Conservation (phyloP, 2,329 filamentous ascomycete genomes). For the Penicillium capsulatum region DNA sequence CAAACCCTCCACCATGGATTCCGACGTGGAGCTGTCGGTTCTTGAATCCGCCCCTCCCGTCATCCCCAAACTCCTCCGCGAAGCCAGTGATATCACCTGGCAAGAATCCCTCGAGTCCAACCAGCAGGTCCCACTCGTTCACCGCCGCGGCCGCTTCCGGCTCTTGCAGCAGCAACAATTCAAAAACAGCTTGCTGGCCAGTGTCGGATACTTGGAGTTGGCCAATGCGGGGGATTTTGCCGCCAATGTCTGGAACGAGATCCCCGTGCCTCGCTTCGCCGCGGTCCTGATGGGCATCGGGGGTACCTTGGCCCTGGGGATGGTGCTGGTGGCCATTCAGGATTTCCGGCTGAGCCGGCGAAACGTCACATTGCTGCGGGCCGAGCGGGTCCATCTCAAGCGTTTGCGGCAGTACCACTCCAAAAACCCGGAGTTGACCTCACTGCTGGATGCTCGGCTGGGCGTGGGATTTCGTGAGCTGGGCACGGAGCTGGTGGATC, state of each 20-base stretch:
- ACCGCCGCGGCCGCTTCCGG: constrained; percentile 12
- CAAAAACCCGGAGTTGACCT: constrained; percentile 18
- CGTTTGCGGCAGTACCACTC: constrained; percentile 13
- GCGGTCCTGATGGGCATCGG: constrained; percentile 52
- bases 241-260: constrained; percentile 55
- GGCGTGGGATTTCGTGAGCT: constrained; percentile 49
- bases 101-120: constrained; percentile 15
- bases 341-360: constrained; percentile 45
- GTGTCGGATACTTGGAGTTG: constrained; percentile 52
- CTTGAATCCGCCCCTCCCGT: constrained; percentile 4
- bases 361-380: constrained; percentile 47
- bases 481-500: constrained; percentile 50
- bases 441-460: constrained; percentile 36
- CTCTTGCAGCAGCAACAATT: constrained; percentile 30
- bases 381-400: constrained; percentile 39
- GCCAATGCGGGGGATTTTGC: constrained; percentile 56
- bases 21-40: constrained; percentile 7
- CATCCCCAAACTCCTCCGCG: constrained; percentile 16
- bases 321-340: constrained; percentile 46
- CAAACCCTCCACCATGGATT: constrained; percentile 5
- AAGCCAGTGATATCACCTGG: constrained; percentile 21
- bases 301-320: constrained; percentile 44
- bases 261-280: constrained; percentile 49
- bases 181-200: constrained; percentile 34
- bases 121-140: constrained; percentile 13